phyloP scores from a whole-genome alignment of 1,139 yeast species.

The Candida anutae region DNA sequence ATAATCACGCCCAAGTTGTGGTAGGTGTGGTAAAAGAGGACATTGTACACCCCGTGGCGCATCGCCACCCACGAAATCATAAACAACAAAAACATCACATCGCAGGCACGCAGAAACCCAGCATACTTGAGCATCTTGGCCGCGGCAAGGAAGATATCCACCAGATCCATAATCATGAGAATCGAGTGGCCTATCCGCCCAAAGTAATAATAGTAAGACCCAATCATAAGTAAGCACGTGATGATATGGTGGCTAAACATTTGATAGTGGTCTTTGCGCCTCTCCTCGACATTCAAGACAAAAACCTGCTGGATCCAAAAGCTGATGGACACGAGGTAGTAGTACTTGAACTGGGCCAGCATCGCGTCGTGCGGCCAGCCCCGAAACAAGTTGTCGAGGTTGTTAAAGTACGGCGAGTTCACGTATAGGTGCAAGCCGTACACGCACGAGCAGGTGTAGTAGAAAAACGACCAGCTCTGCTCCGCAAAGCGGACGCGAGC shows the following conservation, averaged over 20 bases:
- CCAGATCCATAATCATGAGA: constrained; percentile 74
- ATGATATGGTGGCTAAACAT: constrained; percentile 88
- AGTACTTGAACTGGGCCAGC: constrained; percentile 47
- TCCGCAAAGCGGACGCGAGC: constrained; percentile 69
- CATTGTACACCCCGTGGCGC: constrained; percentile 72
- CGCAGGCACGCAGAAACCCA: constrained; percentile 55
- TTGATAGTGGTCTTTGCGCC: constrained; percentile 75
- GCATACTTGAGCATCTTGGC: constrained; percentile 78
- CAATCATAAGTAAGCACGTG: constrained; percentile 58
- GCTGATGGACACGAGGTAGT: constrained; percentile 65
- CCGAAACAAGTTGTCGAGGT: constrained; percentile 53
- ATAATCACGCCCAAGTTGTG: constrained; percentile 26
- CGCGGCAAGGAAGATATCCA: constrained; percentile 59
- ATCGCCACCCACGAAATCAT: constrained; percentile 60
- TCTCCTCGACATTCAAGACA: constrained; percentile 68
- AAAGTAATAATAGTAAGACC: constrained; percentile 68
- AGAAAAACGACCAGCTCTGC: constrained; percentile 75
- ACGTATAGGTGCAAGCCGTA: constrained; percentile 54
- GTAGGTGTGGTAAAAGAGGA: constrained; percentile 50
- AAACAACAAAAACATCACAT: constrained; percentile 60
- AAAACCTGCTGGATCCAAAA: constrained; percentile 79
- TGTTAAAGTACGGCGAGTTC: constrained; percentile 51
- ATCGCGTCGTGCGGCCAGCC: constrained; percentile 70
- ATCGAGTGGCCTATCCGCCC: constrained; percentile 76
- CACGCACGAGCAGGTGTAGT: constrained; percentile 48